phyloP scores from a whole-genome alignment of 176 grass and related monocot species.

The Carex littledalei region DNA sequence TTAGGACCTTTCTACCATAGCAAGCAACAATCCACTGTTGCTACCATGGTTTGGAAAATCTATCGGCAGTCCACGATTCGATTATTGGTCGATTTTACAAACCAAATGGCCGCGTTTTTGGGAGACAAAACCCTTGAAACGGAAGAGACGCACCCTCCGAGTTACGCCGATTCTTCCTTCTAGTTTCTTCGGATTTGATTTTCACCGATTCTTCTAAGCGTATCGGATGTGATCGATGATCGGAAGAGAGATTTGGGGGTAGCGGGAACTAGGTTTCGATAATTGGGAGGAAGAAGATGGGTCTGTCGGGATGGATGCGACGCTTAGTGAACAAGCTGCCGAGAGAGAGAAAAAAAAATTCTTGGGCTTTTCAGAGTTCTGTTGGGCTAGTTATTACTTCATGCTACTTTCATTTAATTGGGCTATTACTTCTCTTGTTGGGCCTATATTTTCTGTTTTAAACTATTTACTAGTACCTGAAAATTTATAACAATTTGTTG shows the following conservation, averaged over 20 bases:
- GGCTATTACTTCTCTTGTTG: no score
- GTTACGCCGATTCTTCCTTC: neutral
- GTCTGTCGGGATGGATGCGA: neutral
- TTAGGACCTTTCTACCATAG: neutral
- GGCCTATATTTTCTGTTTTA: no score
- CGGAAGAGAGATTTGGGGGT: neutral
- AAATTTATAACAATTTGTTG: no score
- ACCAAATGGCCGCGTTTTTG: neutral
- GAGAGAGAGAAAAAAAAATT: no score
- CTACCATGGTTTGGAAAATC: neutral
- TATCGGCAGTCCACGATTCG: neutral
- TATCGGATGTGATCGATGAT: neutral
- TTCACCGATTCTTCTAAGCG: neutral
- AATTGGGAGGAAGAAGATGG: neutral
- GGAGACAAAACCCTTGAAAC: neutral
- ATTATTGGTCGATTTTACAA: neutral
- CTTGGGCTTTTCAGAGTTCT: no score
- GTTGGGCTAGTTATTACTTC: no score
- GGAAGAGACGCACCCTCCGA: neutral
- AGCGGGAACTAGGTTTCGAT: neutral
- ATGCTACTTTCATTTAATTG: no score
- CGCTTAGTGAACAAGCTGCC: no score
- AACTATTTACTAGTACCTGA: no score
- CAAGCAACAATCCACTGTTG: neutral
- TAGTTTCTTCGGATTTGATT: neutral